These are phyloP conservation scores for Ogataea parapolymorpha DNA, from an alignment of 805 yeast genomes.

Conservation along the genomic window DNA sequence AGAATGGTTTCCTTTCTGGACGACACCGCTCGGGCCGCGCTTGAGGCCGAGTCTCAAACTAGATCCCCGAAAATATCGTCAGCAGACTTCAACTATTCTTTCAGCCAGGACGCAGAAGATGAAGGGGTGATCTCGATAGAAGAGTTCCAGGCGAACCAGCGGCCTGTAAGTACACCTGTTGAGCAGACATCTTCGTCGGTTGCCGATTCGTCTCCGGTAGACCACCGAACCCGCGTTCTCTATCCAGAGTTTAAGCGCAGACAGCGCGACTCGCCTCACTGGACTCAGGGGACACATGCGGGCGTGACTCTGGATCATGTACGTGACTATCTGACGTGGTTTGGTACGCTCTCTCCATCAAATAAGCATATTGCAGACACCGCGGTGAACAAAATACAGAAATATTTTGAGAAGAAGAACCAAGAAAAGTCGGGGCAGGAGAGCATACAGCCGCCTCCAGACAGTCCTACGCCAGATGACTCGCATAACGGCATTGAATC, in stretches of 20 bases:
- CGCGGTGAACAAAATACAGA: conserved; percentile 8
- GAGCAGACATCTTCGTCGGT: not conserved
- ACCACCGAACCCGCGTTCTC: conserved; percentile 17
- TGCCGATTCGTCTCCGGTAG: conserved; percentile 15
- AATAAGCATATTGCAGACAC: conserved; percentile 10
- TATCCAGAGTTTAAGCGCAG: conserved; percentile 17
- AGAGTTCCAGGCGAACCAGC: not conserved
- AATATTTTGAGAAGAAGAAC: conserved; percentile 9
- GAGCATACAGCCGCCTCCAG: not conserved
- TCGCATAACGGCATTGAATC: not conserved
- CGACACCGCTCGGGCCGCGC: not conserved
- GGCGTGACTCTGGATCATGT: conserved; percentile 19
- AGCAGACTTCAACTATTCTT: conserved; percentile 16
- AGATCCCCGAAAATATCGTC: conserved; percentile 12
- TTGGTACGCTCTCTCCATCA: conserved; percentile 13
- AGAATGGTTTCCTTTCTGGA: conserved; percentile 3
- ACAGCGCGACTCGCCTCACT: conserved; percentile 19
- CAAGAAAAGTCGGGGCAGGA: not conserved
- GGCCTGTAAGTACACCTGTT: conserved; percentile 1
- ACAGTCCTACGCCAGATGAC: not conserved
- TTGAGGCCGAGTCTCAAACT: conserved; percentile 3
- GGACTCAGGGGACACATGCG: conserved; percentile 17
- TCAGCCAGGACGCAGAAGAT: conserved; percentile 14
- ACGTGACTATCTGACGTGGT: conserved; percentile 18
- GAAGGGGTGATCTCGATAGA: conserved; percentile 10